Evolutionary conservation across 805 yeast species (phyloP).

Genomic region (Candida ascalaphidarum): DNA sequence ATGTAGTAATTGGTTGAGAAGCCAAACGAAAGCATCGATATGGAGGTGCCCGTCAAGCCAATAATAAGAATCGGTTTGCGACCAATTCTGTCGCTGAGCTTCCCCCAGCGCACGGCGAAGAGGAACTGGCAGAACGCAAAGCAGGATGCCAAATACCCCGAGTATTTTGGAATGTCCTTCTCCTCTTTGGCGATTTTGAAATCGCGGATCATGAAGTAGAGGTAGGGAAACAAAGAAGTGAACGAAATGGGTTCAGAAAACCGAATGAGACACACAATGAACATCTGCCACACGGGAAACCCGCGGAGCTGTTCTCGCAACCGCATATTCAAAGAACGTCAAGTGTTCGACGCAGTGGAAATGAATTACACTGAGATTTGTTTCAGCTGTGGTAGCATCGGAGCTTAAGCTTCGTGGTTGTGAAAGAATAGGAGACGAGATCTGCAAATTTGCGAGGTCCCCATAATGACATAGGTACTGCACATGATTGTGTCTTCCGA

Average conservation of each 20-base stretch:
- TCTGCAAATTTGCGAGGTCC: no score
- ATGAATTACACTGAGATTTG: no score
- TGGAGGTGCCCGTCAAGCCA: slow-evolving; percentile 18
- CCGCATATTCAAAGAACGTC: neutral
- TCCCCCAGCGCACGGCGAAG: slow-evolving; percentile 21
- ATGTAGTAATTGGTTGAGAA: slow-evolving; percentile 17
- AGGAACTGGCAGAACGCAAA: slow-evolving; percentile 16
- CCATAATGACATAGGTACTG: no score
- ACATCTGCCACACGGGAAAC: slow-evolving; percentile 1
- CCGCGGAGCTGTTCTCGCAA: slow-evolving; percentile 1
- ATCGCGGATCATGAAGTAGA: slow-evolving; percentile 13
- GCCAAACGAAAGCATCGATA: slow-evolving; percentile 19
- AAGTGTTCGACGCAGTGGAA: no score
- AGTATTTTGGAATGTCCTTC: slow-evolving; percentile 11
- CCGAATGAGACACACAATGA: slow-evolving; percentile 1
- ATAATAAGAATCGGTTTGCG: slow-evolving; percentile 17
- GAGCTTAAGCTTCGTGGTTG: no score
- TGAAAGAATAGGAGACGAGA: no score
- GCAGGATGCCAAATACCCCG: slow-evolving; percentile 13
- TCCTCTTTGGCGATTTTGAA: slow-evolving; percentile 11
- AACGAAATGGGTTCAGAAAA: slow-evolving; percentile 8
- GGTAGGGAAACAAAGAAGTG: slow-evolving; percentile 7
- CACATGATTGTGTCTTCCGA: no score
- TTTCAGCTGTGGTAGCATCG: no score
- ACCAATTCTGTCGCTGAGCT: slow-evolving; percentile 17